Conservation (phyloP, 2,329 filamentous ascomycete species). For the Neoascochyta sp. region DNA sequence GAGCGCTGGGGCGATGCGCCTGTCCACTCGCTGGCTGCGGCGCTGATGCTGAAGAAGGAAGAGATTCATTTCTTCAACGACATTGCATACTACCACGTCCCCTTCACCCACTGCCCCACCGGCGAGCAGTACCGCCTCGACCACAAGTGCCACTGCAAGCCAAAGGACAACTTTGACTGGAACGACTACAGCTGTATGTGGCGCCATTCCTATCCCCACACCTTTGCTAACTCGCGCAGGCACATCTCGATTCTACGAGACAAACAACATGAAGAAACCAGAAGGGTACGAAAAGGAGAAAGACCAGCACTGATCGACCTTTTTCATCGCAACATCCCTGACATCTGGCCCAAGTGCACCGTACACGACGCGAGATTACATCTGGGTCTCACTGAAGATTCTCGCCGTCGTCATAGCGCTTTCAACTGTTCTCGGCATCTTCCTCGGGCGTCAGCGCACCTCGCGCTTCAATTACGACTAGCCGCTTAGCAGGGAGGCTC, state of each 20-base stretch:
- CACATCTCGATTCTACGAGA: constrained; percentile 80
- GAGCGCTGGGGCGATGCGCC: constrained; percentile 98
- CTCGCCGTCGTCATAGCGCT: constrained; percentile 1
- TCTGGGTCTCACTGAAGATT: constrained; percentile 2
- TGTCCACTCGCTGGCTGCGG: constrained; percentile 94
- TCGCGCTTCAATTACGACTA: constrained; percentile 10
- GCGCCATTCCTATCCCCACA: no score
- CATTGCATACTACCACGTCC: constrained; percentile 96
- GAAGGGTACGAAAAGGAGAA: constrained; percentile 75
- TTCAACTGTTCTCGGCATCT: constrained; percentile 3
- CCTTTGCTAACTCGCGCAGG: no score
- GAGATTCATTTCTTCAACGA: constrained; percentile 99
- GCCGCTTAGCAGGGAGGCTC: no score
- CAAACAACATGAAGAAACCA: constrained; percentile 78
- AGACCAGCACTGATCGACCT: constrained; percentile 12
- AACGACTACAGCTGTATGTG: constrained; percentile 92
- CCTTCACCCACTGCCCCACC: constrained; percentile 96
- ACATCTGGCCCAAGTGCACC: constrained; percentile 9
- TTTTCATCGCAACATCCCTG: constrained; percentile 18
- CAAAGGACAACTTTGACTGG: constrained; percentile 98
- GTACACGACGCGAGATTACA: constrained; percentile 3
- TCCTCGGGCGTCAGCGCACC: constrained; percentile 5
- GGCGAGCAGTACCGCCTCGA: constrained; percentile 79
- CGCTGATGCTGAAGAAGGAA: constrained; percentile 81
- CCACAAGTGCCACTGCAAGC: constrained; percentile 90